Base-by-base conservation (phyloP, 1,284 basidiomycete species). In the Anthracocystis panici-leucophaei region DNA sequence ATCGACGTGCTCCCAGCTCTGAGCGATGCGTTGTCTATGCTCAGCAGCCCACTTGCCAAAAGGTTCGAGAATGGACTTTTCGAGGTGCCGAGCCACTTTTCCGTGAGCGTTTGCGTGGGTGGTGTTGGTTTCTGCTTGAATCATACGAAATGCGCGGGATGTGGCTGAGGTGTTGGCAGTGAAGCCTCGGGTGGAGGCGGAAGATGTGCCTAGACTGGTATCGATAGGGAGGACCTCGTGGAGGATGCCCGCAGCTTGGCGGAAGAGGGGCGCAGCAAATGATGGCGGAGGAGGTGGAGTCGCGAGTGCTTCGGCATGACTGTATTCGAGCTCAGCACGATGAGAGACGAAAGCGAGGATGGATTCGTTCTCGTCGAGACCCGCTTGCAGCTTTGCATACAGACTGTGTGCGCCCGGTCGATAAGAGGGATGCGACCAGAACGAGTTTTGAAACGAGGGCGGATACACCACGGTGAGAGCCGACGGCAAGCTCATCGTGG, bases 401-500 rank as follows among this genome's bases (percentile, higher is more conserved):
- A 84, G 75, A 11, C 65, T 65, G 18, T 73, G 59, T 1, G 76
- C 77, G 9, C 81, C 81, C 33, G 64, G 63, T 38, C 83, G 72
- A 51, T 84, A 84, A n/a, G 77, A 75, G 11, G 83, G 81, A 48
- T 62, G 54, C 10, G 82, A 75, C 83, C 83, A 84, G 63, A 84
- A 84, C 33, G 78, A 82, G 57, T 77, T 78, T 7, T 66, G 49
- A 54, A 84, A 82, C 1, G 71, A 73, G 11, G 76, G 73, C 45
- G 81, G 82, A 64, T 84, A 79, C 11, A 73, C 52, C 25, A 84
- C 74, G 23, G 65, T 77, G 27, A 83, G 74, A 25, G 62, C 54
- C 21, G 82, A 77, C 10, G 79, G 76, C 11, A 75, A 58, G 41
- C 80, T 81, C 83, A 83, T 84, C 57, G 6, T 65, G 51, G 7